Conservation (phyloP, 169 alveolate species). For the Cystoisospora suis region DNA sequence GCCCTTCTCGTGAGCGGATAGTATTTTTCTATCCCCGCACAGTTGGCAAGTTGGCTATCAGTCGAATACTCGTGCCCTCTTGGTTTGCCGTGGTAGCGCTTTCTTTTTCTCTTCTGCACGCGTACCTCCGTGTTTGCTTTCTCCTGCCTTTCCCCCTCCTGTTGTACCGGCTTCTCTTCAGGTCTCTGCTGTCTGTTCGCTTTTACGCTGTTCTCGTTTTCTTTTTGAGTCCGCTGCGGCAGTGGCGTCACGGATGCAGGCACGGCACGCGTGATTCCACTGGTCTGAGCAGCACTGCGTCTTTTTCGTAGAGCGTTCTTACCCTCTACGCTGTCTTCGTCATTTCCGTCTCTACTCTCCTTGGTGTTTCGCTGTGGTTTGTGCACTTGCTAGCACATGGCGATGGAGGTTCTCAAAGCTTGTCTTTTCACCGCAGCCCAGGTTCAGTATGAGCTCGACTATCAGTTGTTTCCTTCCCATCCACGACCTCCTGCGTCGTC, state of each 20-base stretch:
- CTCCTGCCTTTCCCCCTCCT: not conserved
- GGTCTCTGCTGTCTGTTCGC: not conserved
- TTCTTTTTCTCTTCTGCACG: not conserved
- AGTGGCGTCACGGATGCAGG: too few species aligned
- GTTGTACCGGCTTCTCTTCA: not conserved
- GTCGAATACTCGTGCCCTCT: too few species aligned
- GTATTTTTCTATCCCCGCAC: too few species aligned
- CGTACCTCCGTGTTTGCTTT: not conserved
- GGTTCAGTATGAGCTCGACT: conserved; percentile 12
- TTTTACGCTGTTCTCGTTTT: not conserved
- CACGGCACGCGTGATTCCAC: not conserved
- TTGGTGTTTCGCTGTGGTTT: not conserved
- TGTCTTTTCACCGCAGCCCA: conserved; percentile 30
- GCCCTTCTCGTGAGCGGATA: not conserved
- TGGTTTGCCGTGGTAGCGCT: not conserved
- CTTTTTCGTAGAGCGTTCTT: not conserved
- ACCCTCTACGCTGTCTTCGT: not conserved
- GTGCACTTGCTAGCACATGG: not conserved
- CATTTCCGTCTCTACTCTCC: not conserved
- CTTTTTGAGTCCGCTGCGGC: not conserved
- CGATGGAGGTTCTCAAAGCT: conserved; percentile 37
- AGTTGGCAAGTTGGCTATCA: too few species aligned
- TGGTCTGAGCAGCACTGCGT: not conserved
- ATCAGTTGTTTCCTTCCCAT: conserved; percentile 15
- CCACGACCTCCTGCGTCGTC: not conserved